A percentile compares a stretch with the other conserved stretches of the same genome.
Evolutionary conservation across 106 monocot genomes (phyloP).

Genomic region (Acorus gramineus): DNA sequence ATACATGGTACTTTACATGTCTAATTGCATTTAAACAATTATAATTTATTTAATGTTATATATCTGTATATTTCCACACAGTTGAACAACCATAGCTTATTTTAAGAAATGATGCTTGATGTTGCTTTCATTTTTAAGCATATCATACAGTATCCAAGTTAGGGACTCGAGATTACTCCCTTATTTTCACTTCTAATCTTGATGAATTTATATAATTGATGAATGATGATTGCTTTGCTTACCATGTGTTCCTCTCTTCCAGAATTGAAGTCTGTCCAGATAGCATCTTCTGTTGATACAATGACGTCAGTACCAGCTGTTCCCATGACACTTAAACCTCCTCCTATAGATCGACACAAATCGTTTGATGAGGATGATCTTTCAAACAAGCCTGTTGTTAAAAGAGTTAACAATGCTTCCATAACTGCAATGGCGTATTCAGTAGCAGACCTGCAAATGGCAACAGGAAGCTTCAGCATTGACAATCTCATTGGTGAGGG

Average conservation of each 20-base stretch:
- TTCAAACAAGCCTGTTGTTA: slow-evolving; percentile 26
- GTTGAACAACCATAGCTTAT: too few species aligned
- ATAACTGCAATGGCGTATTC: slow-evolving; percentile 57
- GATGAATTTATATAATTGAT: background rate
- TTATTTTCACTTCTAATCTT: too few species aligned
- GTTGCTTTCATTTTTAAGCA: too few species aligned
- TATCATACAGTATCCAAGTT: too few species aligned
- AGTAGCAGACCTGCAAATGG: slow-evolving; percentile 85
- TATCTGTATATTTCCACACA: too few species aligned
- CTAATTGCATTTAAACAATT: too few species aligned
- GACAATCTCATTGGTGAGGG: slow-evolving; percentile 84
- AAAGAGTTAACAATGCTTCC: slow-evolving; percentile 28
- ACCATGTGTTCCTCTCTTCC: slow-evolving; percentile 1
- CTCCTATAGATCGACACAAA: slow-evolving; percentile 33
- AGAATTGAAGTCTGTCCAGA: slow-evolving; percentile 48
- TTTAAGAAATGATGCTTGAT: too few species aligned
- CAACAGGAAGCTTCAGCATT: slow-evolving; percentile 74
- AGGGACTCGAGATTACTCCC: too few species aligned
- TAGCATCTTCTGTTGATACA: slow-evolving; percentile 13
- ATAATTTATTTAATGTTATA: too few species aligned
- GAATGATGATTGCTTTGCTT: background rate
- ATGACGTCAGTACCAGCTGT: slow-evolving; percentile 20
- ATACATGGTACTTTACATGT: too few species aligned
- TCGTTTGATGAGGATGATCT: slow-evolving; percentile 68
- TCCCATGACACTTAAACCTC: slow-evolving; percentile 53